Evolutionary conservation across 1,284 basidiomycete species (phyloP), one percentile per base, ranked within the genome.

Genomic region (Agroathelia rolfsii): DNA sequence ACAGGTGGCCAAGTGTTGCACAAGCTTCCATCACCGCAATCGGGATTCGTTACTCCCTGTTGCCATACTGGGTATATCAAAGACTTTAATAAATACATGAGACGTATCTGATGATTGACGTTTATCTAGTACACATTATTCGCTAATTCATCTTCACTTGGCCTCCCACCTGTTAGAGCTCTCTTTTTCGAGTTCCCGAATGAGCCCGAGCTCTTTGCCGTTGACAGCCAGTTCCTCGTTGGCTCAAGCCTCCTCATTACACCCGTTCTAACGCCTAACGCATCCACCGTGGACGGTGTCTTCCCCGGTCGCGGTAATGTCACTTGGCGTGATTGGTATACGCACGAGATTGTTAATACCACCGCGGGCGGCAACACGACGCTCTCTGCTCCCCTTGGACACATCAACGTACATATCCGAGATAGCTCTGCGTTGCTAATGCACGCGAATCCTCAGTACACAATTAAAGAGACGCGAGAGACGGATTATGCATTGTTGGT

Each of bases 261-360:
- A 0, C 84, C 83, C 1, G 83, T 86, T 0, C 50, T 83, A 22
- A 57, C 58, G 2, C 76, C 79, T 11, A 14, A 61, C 39, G 55
- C 56, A 9, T 56, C 59, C 6, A 58, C 52, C 13, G 60, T 66
- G 16, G 56, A 66, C 35, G 69, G 70, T 67, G 59, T 76, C 28
- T 73, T 82, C 57, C 75, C 74, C 17, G 76, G 76, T 1, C 56
- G 64, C 35, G 71, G 70, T n/a, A 56, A 54, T 10, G 67, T 70
- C 1, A 56, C 64, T 36, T 87, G 79, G 81, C 67, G 78, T 34
- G 81, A 86, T 52, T 83, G 78, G 71, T 84, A 76, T 55, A 82
- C 76, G 0, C 76, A 81, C 45, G 58, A 67, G 21, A 59, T 59
- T 24, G 64, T 70, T 24, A 55, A 63, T 41, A 55, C 51, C 12